Evolutionary conservation across 164 flowering plant genomes (phyloP).

Genomic region (Kingdonia uniflora): DNA sequence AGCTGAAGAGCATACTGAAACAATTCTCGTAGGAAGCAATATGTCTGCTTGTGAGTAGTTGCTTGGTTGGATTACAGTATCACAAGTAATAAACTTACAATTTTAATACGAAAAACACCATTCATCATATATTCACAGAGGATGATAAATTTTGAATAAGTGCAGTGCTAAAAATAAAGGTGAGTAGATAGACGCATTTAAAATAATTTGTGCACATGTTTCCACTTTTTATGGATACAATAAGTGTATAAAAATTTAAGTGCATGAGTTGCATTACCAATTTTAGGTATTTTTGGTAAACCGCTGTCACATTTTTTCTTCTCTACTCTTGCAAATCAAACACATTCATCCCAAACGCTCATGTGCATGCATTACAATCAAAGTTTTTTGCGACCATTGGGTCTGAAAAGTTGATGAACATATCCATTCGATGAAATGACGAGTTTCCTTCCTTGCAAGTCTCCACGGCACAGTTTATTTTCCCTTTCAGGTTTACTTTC

Average conservation of each 20-base stretch:
- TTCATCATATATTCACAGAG: no score
- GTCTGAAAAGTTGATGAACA: constrained; percentile 62
- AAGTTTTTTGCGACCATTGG: constrained; percentile 44
- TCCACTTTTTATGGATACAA: background rate
- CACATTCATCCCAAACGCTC: constrained; percentile 96
- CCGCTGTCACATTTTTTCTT: constrained; percentile 38
- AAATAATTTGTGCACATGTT: no score
- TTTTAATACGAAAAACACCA: no score
- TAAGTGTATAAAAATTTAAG: background rate
- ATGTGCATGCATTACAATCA: constrained; percentile 61
- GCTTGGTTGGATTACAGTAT: no score
- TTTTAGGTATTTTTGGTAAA: constrained; percentile 50
- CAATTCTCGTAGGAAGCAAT: no score
- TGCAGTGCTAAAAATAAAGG: no score
- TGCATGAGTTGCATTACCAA: constrained; percentile 40
- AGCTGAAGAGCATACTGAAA: no score
- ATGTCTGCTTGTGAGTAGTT: no score
- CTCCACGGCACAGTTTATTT: constrained; percentile 77
- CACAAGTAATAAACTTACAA: no score
- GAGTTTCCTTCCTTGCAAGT: constrained; percentile 52
- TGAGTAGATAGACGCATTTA: no score
- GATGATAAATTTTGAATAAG: no score
- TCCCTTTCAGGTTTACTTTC: constrained; percentile 63
- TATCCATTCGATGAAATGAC: constrained; percentile 50
- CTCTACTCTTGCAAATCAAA: constrained; percentile 82